Conservation (phyloP, 2,329 filamentous ascomycete genomes). For the Aspergillus texensis region DNA sequence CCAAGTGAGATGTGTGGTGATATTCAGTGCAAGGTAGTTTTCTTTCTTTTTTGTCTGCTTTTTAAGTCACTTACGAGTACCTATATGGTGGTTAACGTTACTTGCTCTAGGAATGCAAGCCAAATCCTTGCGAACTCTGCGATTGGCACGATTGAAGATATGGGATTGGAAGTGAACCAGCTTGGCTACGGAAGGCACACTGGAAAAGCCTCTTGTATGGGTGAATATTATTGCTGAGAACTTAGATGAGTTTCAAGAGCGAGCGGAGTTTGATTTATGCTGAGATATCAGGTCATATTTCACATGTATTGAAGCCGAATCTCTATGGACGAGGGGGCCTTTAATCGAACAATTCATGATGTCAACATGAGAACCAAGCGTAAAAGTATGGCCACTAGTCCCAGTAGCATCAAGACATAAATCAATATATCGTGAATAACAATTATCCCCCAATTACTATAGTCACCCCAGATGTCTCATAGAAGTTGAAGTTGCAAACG, state of each 20-base stretch:
- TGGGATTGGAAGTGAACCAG: not conserved
- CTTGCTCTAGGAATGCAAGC: conserved; percentile 35
- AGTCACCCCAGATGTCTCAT: not conserved
- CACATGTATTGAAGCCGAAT: not conserved
- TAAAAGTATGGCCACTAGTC: not conserved
- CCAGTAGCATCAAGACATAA: not conserved
- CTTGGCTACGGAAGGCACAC: not conserved
- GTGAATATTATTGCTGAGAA: too few species aligned
- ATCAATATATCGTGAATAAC: not conserved
- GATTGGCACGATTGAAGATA: conserved; percentile 34
- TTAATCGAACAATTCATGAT: not conserved
- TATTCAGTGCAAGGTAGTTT: conserved; percentile 35
- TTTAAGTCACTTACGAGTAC: not conserved
- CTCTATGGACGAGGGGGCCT: not conserved
- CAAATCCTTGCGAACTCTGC: conserved; percentile 34
- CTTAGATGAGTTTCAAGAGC: not conserved
- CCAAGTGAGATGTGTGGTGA: conserved; percentile 35
- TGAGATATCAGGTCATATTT: not conserved
- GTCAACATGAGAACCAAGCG: not conserved
- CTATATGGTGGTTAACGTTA: conserved; percentile 1
- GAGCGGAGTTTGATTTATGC: too few species aligned
- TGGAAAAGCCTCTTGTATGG: not conserved
- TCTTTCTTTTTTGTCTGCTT: not conserved
- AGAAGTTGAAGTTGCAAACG: conserved; percentile 5
- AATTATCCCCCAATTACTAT: not conserved